Evolutionary conservation across 192 early-diverging fungal species (phyloP).

Genomic region (Coemansia sp.): DNA sequence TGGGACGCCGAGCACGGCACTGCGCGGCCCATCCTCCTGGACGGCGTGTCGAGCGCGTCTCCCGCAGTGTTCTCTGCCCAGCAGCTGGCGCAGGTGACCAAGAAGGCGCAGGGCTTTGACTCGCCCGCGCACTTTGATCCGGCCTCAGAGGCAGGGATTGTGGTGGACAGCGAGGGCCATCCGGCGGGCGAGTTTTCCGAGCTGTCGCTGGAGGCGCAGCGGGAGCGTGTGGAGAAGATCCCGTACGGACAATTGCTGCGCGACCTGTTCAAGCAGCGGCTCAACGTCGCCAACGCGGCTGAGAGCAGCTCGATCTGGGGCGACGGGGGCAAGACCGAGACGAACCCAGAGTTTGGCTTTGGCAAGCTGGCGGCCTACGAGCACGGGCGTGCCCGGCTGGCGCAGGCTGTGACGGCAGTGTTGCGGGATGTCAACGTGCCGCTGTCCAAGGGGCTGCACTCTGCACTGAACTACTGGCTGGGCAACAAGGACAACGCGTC

Average conservation of each 20-base stretch:
- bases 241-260: constrained; percentile 78
- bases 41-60: constrained; percentile 26
- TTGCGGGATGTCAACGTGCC: constrained; percentile 51
- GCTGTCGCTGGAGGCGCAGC: constrained; percentile 25
- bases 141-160: constrained; percentile 22
- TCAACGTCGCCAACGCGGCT: constrained; percentile 74
- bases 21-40: constrained; percentile 28
- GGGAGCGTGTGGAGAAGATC: constrained; percentile 53
- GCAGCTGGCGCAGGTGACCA: constrained; percentile 18
- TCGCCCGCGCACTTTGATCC: constrained; percentile 40
- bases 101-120: constrained; percentile 8
- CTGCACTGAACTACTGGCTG: constrained; percentile 64
- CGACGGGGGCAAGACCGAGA: constrained; percentile 39
- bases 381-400: constrained; percentile 63
- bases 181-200: constrained; percentile 12
- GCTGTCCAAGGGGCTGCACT: constrained; percentile 51
- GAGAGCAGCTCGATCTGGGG: constrained; percentile 68
- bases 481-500: constrained; percentile 52
- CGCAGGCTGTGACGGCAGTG: constrained; percentile 52
- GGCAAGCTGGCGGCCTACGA: constrained; percentile 65
- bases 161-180: constrained; percentile 4
- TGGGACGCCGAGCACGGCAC: constrained; percentile 45
- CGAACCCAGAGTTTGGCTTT: constrained; percentile 85
- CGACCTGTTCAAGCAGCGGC: constrained; percentile 70
- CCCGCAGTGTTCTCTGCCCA: constrained; percentile 12